Base-by-base conservation (phyloP, 805 yeast species). In the Isabelozyma gotoi region DNA sequence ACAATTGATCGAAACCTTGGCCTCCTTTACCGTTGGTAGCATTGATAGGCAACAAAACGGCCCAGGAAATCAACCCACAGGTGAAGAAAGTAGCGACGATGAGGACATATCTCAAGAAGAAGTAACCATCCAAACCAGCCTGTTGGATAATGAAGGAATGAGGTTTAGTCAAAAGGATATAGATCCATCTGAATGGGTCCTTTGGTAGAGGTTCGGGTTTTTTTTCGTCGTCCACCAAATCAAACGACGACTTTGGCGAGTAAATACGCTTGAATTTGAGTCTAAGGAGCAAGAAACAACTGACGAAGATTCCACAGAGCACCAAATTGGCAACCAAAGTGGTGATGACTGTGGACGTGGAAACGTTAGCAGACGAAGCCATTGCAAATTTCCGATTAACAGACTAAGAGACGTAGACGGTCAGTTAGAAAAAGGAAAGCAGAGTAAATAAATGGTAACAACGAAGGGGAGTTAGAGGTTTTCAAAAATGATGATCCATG, bases 91-190 rank as follows among this genome's bases (percentile, higher is more conserved):
- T 47, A 10, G 78, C 68, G 49, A 88, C 68, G 31, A 85, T 56
- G 39, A 78, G 74, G 20, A 94, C 63, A 59, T 86, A 94, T 51
- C 99, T 75, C 48, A 90, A 67, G 62, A 91, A 92, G 59, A 94
- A 84, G 68, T 88, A 92, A 4, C 97, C 97, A 60, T 92, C 98
- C n/a, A 92, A 61, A 14, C 97, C 98, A 16, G 94, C 85, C 56
- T 92, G 95, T 51, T 84, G 82, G 46, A 92, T 80, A 43, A 91
- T 74, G 57, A 87, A 87, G 38, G 85, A 69, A 43, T 87, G 90
- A 1, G 88, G 80, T 57, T 86, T 83, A 38, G 76, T 66, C 39
- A 87, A 53, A 20, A 92, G 59, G 5, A 84, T 82, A 7, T 63
- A 49, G 8, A 90, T 44, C 98, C 97, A 91, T 24, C 76, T 69